Evolutionary conservation across 805 yeast genomes (phyloP), one percentile per base, ranked within the genome.

Genomic region (Brettanomyces sp.): DNA sequence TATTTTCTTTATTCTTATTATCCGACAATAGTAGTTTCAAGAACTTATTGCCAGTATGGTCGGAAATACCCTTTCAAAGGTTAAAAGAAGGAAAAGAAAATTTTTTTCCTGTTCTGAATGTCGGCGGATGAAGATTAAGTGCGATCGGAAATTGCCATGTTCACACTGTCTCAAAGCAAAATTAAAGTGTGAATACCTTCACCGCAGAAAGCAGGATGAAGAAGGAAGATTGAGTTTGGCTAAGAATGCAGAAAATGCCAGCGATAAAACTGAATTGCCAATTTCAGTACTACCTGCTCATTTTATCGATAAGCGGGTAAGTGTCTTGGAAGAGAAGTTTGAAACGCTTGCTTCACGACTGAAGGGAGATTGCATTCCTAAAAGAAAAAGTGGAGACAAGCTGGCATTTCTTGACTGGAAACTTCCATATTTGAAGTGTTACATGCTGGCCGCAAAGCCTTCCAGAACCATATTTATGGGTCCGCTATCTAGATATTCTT

Each of bases 71-170:
- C n/a, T n/a, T n/a, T n/a, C n/a, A n/a, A n/a, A n/a, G n/a, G n/a
- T n/a, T n/a, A 32, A 39, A 23, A 41, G 33, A 23, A 33, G 52
- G 38, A 52, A 52, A 13, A 41, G 54, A 23, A 39, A 23, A 9
- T 38, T 51, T 3, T 5, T 44, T 9, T 52, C 47, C 5, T 53
- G 56, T 24, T 18, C 28, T 0, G 43, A 45, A 25, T 53, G 56
- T 33, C 51, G 48, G 23, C 35, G 22, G 9, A 45, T 38, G 30
- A 53, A 50, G 41, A 34, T 51, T 37, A 50, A 53, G 34, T 52
- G 56, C 36, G 52, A 53, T 42, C 39, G 52, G 23, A 18, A 43
- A 28, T 11, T 24, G 5, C 56, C 56, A 12, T 53, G 56, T 21
- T 35, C 43, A 3, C 40, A 36, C 32, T 52, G 56, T 39, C 21